phyloP scores from a whole-genome alignment of 768 basidiomycete species.

The Neoboletus brunneissimus region DNA sequence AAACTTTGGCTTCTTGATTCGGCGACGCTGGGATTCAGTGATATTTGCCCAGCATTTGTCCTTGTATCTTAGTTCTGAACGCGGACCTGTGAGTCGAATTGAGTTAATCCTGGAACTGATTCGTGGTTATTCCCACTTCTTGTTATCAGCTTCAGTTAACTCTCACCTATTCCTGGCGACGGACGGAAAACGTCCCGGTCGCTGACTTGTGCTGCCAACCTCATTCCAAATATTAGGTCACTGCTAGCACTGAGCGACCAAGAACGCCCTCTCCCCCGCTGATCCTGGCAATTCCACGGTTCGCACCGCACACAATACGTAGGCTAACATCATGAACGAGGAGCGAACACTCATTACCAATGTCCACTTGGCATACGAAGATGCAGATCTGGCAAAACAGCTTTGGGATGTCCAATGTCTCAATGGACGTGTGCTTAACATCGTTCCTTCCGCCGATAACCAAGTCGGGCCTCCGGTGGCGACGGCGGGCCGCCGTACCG shows the following conservation, averaged over 20 bases:
- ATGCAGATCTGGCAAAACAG: conserved; percentile 22
- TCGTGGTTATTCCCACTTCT: background rate
- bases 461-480: background rate
- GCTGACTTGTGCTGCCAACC: background rate
- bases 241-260: background rate
- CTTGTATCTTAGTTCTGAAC: background rate
- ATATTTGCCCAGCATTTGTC: background rate
- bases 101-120: background rate
- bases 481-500: background rate
- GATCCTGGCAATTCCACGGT: background rate
- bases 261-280: no score
- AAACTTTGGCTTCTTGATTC: conserved; percentile 26
- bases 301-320: background rate
- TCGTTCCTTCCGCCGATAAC: conserved; percentile 18
- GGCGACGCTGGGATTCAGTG: background rate
- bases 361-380: conserved; percentile 32
- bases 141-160: background rate
- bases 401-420: conserved; percentile 35
- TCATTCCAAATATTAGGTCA: background rate
- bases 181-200: background rate
- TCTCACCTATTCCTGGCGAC: background rate
- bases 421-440: conserved; percentile 25
- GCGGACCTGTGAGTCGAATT: background rate
- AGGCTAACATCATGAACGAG: background rate
- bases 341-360: conserved; percentile 21